Evolutionary conservation across 495 filamentous ascomycete genomes (phyloP).

Genomic region (Aspergillus ostianus): DNA sequence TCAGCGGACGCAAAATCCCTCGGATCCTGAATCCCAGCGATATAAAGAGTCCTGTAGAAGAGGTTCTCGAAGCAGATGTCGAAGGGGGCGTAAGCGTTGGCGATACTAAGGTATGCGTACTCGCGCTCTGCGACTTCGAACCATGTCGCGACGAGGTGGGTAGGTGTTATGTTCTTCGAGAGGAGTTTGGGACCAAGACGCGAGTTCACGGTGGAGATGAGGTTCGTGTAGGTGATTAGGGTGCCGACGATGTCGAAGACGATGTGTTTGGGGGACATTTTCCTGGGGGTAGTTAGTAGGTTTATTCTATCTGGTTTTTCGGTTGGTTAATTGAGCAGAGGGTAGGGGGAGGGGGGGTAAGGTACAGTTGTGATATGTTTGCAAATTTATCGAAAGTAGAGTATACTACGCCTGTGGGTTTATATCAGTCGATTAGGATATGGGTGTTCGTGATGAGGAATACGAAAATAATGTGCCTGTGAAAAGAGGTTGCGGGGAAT

Average conservation of each 20-base stretch:
- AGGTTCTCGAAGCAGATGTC: constrained; percentile 31
- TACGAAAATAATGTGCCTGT: too few relatives aligned
- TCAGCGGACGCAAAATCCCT: constrained; percentile 26
- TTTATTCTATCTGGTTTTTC: too few relatives aligned
- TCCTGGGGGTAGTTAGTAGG: background rate
- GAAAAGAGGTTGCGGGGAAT: too few relatives aligned
- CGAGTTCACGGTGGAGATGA: constrained; percentile 31
- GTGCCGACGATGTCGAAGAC: constrained; percentile 46
- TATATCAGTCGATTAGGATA: too few relatives aligned
- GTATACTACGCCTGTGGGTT: too few relatives aligned
- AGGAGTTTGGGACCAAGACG: constrained; percentile 33
- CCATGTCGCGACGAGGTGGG: constrained; percentile 38
- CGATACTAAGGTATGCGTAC: constrained; percentile 41
- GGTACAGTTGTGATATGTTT: too few relatives aligned
- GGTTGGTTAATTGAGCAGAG: too few relatives aligned
- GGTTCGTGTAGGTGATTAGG: constrained; percentile 30
- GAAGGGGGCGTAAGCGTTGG: constrained; percentile 29
- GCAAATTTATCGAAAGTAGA: too few relatives aligned
- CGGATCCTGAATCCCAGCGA: constrained; percentile 31
- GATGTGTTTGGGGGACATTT: constrained; percentile 27
- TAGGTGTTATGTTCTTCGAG: constrained; percentile 33
- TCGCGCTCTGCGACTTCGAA: constrained; percentile 42
- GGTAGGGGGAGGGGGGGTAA: too few relatives aligned
- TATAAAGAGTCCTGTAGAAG: constrained; percentile 37
- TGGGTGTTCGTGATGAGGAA: too few relatives aligned